Evolutionary conservation across 352 stramenopile species (phyloP).

Genomic region (Phytophthora uliginosa): DNA sequence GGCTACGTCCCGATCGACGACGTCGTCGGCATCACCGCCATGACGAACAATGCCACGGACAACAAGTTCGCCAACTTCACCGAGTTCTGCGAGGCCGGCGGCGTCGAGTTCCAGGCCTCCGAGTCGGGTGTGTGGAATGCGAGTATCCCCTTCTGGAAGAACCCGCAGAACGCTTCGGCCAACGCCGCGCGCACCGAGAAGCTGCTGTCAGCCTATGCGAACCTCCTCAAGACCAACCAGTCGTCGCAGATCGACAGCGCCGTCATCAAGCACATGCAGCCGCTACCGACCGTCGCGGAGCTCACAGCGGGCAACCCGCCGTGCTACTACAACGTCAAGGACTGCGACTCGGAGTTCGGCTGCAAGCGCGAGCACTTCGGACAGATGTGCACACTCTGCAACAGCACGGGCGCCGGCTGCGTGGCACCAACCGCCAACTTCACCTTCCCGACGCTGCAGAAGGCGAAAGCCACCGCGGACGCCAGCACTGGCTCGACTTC

Average conservation of each 20-base stretch:
- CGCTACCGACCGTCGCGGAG: constrained; percentile 50
- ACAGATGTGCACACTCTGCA: constrained; percentile 70
- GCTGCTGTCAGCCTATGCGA: constrained; percentile 59
- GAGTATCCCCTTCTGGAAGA: constrained; percentile 70
- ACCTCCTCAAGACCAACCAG: constrained; percentile 33
- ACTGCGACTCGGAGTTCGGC: constrained; percentile 57
- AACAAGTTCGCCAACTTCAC: constrained; percentile 66
- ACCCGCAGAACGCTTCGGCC: constrained; percentile 55
- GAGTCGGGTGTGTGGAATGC: constrained; percentile 43
- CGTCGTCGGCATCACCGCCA: constrained; percentile 77
- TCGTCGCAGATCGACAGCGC: constrained; percentile 45
- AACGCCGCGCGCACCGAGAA: constrained; percentile 55
- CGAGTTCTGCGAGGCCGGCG: constrained; percentile 72
- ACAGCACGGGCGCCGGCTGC: constrained; percentile 33
- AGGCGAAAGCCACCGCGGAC: constrained; percentile 24
- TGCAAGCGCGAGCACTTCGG: constrained; percentile 71
- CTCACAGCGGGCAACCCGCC: constrained; percentile 60
- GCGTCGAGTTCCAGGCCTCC: constrained; percentile 68
- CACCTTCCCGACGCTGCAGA: constrained; percentile 49
- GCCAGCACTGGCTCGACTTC: constrained; percentile 8
- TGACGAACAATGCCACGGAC: constrained; percentile 46
- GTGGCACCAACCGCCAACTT: constrained; percentile 37
- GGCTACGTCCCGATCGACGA: constrained; percentile 81
- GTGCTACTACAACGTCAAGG: constrained; percentile 74
- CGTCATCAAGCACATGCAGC: constrained; percentile 50